Percentiles rank a stretch among this genome's conserved stretches.
Conservation (phyloP, 1,284 basidiomycete species). For the Fomes fomentarius region DNA sequence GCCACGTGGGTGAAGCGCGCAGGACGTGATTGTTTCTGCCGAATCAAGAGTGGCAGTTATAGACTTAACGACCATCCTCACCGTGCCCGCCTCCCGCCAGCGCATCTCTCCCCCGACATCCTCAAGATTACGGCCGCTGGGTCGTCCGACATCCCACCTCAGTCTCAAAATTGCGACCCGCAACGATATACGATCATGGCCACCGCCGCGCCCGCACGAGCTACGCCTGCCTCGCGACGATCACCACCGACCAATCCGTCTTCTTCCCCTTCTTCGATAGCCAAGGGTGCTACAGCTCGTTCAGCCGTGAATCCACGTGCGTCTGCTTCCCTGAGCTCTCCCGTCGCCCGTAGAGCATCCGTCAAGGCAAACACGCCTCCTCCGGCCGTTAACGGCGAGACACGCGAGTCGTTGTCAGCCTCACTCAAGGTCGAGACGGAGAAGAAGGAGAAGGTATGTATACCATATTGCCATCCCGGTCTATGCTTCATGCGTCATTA, state of each 20-base stretch:
- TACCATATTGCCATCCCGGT: slow-evolving; percentile 9
- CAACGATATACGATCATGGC: slow-evolving; percentile 29
- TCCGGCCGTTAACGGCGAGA: slow-evolving; percentile 34
- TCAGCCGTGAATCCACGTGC: slow-evolving; percentile 40
- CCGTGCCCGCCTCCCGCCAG: slow-evolving; percentile 11
- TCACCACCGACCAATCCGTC: slow-evolving; percentile 31
- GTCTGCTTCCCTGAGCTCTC: slow-evolving; percentile 36
- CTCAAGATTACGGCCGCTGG: slow-evolving; percentile 16
- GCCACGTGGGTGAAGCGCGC: slow-evolving; percentile 18
- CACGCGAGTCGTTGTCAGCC: slow-evolving; percentile 56
- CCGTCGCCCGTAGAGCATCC: slow-evolving; percentile 52
- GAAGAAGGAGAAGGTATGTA: slow-evolving; percentile 73
- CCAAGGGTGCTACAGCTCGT: slow-evolving; percentile 43
- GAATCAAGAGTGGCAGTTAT: slow-evolving; percentile 18
- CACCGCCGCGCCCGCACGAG: slow-evolving; percentile 40
- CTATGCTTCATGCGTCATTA: not conserved
- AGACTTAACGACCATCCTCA: slow-evolving; percentile 23
- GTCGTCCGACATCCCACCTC: slow-evolving; percentile 8
- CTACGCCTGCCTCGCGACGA: slow-evolving; percentile 47
- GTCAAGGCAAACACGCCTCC: slow-evolving; percentile 44
- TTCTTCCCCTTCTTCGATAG: slow-evolving; percentile 31
- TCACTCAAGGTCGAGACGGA: slow-evolving; percentile 77
- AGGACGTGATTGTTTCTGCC: slow-evolving; percentile 24
- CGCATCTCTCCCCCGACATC: slow-evolving; percentile 11
- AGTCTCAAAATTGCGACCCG: not conserved